A percentile compares a stretch with the other conserved stretches of the same genome.
Conservation (phyloP, 1,139 yeast species). For the Nakaseomyces bracarensis region DNA sequence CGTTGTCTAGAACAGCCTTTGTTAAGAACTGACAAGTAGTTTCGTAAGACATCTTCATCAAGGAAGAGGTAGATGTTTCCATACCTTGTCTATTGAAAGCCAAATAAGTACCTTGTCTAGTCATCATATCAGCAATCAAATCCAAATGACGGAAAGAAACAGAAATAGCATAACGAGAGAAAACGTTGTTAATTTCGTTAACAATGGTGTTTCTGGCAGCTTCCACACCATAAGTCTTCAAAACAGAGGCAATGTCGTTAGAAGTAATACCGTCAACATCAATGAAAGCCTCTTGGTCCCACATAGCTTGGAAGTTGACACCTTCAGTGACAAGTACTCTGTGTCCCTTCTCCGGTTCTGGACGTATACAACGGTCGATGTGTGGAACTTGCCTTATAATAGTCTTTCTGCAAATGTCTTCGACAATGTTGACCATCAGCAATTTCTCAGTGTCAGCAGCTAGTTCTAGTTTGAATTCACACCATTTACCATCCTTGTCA, state of each 20-base stretch:
- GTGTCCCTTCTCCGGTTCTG: conserved; percentile 58
- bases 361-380: conserved; percentile 90
- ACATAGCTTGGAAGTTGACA: conserved; percentile 94
- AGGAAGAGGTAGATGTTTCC: conserved; percentile 88
- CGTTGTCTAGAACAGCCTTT: conserved; percentile 90
- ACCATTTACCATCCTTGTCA: conserved; percentile 84
- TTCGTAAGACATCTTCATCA: conserved; percentile 98
- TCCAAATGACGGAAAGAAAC: conserved; percentile 93
- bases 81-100: conserved; percentile 99
- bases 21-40: conserved; percentile 97
- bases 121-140: conserved; percentile 97
- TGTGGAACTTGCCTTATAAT: conserved; percentile 89
- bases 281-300: conserved; percentile 93
- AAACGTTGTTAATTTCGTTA: conserved; percentile 90
- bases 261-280: conserved; percentile 83
- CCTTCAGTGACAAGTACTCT: conserved; percentile 92
- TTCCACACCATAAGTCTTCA: conserved; percentile 93
- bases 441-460: conserved; percentile 84
- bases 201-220: conserved; percentile 98
- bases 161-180: conserved; percentile 91
- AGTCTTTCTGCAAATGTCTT: conserved; percentile 79
- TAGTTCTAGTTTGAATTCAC: conserved; percentile 78
- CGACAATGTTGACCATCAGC: conserved; percentile 94
- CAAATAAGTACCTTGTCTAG: conserved; percentile 92
- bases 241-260: conserved; percentile 86